Evolutionary conservation across 2,329 filamentous ascomycete species (phyloP), one percentile per base, ranked within the genome.

Genomic region (Calycina marina): DNA sequence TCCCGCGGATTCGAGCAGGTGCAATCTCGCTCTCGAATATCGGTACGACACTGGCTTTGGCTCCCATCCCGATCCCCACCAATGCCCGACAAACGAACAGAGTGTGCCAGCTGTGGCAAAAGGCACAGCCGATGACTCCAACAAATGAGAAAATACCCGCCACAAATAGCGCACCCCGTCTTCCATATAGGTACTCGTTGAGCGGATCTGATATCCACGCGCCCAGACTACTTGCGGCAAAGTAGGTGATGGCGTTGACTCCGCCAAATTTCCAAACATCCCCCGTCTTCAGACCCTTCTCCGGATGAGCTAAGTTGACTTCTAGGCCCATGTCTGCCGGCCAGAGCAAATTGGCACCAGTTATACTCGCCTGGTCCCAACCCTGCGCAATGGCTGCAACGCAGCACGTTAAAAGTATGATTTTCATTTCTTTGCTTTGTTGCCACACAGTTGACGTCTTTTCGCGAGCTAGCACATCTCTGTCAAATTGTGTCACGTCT

Each of bases 121-220:
- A 41, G 1, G 63, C 72, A 41, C 62, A 65, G 15, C 71, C 70
- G 40, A 77, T 68, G 1, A 28, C 29, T 2, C 14, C 15, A 6
- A 31, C 5, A 12, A 20, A 22, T 10, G 14, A 73, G 41, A 82
- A 63, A 24, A 67, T 55, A 40, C 75, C 78, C 5, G 73, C 68
- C 24, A 80, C 60, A 51, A 80, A 79, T 25, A 81, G 73, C 3
- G 74, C 79, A 4, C 79, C 77, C 2, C 77, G 65, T 31, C 78
- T 71, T 12, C 78, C 79, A 36, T 50, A 58, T 8, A 22, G 8
- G 55, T 82, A 58, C 55, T 83, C 82, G 49, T 77, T 77, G 18
- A 69, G 49, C 3, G 72, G 72, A 40, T 79, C 75, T 1, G 72
- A 74, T 9, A 76, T 52, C 75, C 74, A 79, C 49, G 71, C 75